A percentile compares a stretch with the other conserved stretches of the same genome.
Evolutionary conservation across 345 rosid species (phyloP).

Genomic region (Aquilaria sinensis): DNA sequence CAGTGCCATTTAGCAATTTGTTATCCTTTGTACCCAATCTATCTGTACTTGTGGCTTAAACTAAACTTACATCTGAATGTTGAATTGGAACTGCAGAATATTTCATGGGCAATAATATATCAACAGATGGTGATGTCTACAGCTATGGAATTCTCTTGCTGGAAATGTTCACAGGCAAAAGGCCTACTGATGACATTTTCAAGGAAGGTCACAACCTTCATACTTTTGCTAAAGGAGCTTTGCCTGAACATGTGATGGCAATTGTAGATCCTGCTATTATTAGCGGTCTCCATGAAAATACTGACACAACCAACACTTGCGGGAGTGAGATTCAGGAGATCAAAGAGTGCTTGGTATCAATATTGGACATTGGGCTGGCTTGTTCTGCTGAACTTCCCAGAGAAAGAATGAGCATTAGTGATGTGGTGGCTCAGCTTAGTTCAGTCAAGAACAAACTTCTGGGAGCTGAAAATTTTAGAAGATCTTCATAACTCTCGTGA

Average conservation of each 20-base stretch:
- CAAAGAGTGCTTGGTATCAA: constrained; percentile 1
- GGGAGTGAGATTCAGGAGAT: background rate
- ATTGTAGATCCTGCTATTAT: background rate
- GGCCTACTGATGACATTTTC: constrained; percentile 6
- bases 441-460: constrained; percentile 1
- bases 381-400: constrained; percentile 15
- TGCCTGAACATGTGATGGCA: background rate
- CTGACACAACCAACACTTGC: background rate
- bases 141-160: constrained; percentile 7
- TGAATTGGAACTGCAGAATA: constrained; percentile 8
- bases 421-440: background rate
- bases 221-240: background rate
- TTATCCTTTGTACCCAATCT: background rate
- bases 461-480: background rate
- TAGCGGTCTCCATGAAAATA: background rate
- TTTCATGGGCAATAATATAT: background rate
- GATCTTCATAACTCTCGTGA: too few species aligned
- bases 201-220: constrained; percentile 1
- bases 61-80: background rate
- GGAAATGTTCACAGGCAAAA: constrained; percentile 11
- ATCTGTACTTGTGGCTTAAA: background rate
- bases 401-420: constrained; percentile 10
- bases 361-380: constrained; percentile 18
- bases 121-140: constrained; percentile 10
- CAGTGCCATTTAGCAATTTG: background rate